A percentile compares a stretch with the other conserved stretches of the same genome.
These are phyloP conservation scores for Wickerhamomyces ciferrii DNA, from an alignment of 805 yeast species.

Conservation along the genomic window DNA sequence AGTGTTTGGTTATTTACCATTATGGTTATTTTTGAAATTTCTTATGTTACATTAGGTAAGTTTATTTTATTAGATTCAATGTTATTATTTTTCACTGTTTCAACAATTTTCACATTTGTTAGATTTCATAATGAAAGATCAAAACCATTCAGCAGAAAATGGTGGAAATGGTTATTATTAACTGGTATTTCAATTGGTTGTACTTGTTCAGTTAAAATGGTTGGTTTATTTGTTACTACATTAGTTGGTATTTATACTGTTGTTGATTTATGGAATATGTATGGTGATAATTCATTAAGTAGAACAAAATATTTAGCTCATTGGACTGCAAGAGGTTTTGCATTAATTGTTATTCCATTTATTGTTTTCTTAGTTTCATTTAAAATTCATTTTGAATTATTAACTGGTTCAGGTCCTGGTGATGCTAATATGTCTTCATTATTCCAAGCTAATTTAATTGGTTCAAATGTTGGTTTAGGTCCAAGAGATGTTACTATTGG, in stretches of 20 bases:
- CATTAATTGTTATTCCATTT: slow-evolving; percentile 61
- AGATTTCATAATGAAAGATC: slow-evolving; percentile 60
- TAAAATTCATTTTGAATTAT: slow-evolving; percentile 70
- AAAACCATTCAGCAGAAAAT: slow-evolving; percentile 56
- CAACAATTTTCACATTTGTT: slow-evolving; percentile 71
- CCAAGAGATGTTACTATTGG: slow-evolving; percentile 65
- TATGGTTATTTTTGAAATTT: slow-evolving; percentile 77
- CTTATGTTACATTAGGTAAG: slow-evolving; percentile 81
- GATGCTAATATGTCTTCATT: slow-evolving; percentile 74
- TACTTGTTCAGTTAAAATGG: slow-evolving; percentile 93
- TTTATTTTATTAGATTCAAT: slow-evolving; percentile 90
- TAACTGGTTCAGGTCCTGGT: slow-evolving; percentile 77
- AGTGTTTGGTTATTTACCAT: slow-evolving; percentile 76
- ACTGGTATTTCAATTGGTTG: slow-evolving; percentile 89
- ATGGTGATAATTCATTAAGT: slow-evolving; percentile 60
- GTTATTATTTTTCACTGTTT: slow-evolving; percentile 80
- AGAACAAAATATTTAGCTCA: slow-evolving; percentile 48
- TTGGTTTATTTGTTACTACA: slow-evolving; percentile 85
- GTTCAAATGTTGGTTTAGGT: slow-evolving; percentile 56
- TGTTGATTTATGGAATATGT: slow-evolving; percentile 79
- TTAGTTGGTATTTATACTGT: slow-evolving; percentile 87
- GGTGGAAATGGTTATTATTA: slow-evolving; percentile 91
- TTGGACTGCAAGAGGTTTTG: slow-evolving; percentile 62
- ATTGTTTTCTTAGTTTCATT: slow-evolving; percentile 59
- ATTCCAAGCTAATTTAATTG: slow-evolving; percentile 73